Evolutionary conservation across 495 filamentous ascomycete species (phyloP).

Genomic region (Aspergillus cavernicola): DNA sequence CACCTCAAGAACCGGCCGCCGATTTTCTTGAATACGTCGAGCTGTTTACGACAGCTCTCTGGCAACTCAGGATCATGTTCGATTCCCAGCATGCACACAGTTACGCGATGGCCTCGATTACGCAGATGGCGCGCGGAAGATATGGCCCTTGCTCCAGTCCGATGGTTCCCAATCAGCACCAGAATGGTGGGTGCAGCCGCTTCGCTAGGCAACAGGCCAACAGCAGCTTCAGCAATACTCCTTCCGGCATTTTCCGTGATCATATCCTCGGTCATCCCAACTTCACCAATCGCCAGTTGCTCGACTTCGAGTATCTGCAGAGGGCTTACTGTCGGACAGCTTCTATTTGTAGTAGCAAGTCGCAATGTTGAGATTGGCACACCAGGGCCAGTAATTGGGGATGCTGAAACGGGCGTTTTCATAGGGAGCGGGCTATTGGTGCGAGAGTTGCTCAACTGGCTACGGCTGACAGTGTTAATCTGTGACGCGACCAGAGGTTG

Average conservation of each 20-base stretch:
- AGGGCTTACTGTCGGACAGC: slow-evolving; percentile 76
- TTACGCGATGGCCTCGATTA: slow-evolving; percentile 71
- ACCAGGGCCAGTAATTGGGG: slow-evolving; percentile 34
- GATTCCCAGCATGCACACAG: slow-evolving; percentile 77
- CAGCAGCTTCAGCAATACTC: slow-evolving; percentile 78
- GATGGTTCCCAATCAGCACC: slow-evolving; percentile 83
- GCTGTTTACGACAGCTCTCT: slow-evolving; percentile 67
- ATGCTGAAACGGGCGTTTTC: slow-evolving; percentile 33
- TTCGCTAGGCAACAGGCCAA: slow-evolving; percentile 51
- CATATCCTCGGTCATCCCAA: slow-evolving; percentile 82
- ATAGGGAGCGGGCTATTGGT: slow-evolving; percentile 41
- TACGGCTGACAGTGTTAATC: slow-evolving; percentile 33
- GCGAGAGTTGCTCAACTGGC: slow-evolving; percentile 38
- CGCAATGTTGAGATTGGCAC: slow-evolving; percentile 38
- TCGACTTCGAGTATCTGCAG: slow-evolving; percentile 88
- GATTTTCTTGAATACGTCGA: slow-evolving; percentile 72
- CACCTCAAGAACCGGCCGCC: slow-evolving; percentile 65
- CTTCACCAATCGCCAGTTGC: slow-evolving; percentile 76
- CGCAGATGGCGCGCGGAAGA: slow-evolving; percentile 83
- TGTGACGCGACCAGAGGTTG: slow-evolving; percentile 35
- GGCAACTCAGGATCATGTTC: slow-evolving; percentile 71
- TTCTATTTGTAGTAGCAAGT: slow-evolving; percentile 59
- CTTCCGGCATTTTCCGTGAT: slow-evolving; percentile 88
- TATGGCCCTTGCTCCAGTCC: slow-evolving; percentile 76
- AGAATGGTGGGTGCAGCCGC: slow-evolving; percentile 62